Conservation (phyloP, 805 yeast genomes). For the Lipomyces starkeyi region DNA sequence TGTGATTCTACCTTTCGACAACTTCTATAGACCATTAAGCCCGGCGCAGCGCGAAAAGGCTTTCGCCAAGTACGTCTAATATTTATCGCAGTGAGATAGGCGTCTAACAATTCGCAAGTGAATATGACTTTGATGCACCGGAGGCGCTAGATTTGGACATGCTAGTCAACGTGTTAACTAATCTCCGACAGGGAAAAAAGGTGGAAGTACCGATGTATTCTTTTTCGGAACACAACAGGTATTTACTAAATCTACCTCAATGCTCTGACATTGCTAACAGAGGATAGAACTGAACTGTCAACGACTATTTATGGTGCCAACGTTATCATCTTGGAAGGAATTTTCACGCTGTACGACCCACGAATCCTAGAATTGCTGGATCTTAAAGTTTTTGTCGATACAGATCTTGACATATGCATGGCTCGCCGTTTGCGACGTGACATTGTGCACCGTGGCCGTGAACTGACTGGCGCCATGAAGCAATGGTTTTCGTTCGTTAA, state of each 20-base stretch:
- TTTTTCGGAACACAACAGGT: constrained; percentile 59
- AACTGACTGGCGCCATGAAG: constrained; percentile 74
- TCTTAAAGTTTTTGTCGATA: constrained; percentile 82
- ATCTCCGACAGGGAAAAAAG: constrained; percentile 70
- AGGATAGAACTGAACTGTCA: constrained; percentile 61
- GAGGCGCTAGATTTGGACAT: constrained; percentile 81
- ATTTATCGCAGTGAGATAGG: not conserved
- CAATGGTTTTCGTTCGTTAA: constrained; percentile 94
- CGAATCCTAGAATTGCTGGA: constrained; percentile 78
- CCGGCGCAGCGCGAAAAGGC: constrained; percentile 68
- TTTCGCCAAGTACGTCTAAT: constrained; percentile 49
- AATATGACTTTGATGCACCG: constrained; percentile 88
- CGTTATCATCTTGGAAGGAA: constrained; percentile 90
- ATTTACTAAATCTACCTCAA: constrained; percentile 14
- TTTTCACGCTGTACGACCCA: constrained; percentile 77
- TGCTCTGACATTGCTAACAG: not conserved
- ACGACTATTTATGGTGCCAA: constrained; percentile 90
- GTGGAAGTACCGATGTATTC: constrained; percentile 74
- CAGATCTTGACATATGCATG: constrained; percentile 90
- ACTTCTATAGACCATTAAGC: constrained; percentile 80
- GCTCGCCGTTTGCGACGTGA: constrained; percentile 89
- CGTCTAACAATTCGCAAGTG: constrained; percentile 47
- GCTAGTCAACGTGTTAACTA: constrained; percentile 64
- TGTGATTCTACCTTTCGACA: constrained; percentile 84
- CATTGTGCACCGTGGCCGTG: constrained; percentile 84